Conservation (phyloP, 257 asterid genomes). For the Gynochthodes officinalis region DNA sequence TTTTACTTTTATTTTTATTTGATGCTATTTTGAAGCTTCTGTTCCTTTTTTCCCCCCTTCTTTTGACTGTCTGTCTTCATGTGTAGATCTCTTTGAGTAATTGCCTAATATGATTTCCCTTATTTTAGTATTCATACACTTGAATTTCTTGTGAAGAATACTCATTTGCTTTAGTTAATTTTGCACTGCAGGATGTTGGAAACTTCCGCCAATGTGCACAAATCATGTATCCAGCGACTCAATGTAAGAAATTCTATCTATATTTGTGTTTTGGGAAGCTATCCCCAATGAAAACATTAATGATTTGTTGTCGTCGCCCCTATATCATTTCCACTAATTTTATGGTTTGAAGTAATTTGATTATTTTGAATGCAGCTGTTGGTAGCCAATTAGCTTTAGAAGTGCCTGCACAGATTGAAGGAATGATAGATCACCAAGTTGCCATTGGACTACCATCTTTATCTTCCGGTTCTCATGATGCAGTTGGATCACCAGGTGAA, state of each 20-base stretch:
- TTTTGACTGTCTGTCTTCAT: background rate
- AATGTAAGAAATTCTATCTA: constrained; percentile 20
- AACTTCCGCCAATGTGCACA: constrained; percentile 15
- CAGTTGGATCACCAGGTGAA: background rate
- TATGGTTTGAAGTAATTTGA: background rate
- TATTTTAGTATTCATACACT: background rate
- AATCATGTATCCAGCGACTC: constrained; percentile 23
- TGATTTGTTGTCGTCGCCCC: background rate
- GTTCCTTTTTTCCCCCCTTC: background rate
- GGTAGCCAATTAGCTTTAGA: background rate
- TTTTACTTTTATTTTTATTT: background rate
- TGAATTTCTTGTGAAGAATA: background rate
- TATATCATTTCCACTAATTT: background rate
- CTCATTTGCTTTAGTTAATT: constrained; percentile 9
- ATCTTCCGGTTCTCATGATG: background rate
- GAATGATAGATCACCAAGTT: background rate
- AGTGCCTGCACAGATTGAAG: background rate
- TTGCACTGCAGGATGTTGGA: constrained; percentile 22
- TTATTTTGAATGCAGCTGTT: constrained; percentile 15
- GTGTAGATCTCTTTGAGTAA: no score
- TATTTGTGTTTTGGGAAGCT: background rate
- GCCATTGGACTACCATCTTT: background rate
- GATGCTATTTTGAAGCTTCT: background rate
- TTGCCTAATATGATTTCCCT: background rate
- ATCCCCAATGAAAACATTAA: no score